A percentile compares a stretch with the other conserved stretches of the same genome.
Evolutionary conservation across 2,329 filamentous ascomycete genomes (phyloP).

Genomic region (Alternaria consortialis): DNA sequence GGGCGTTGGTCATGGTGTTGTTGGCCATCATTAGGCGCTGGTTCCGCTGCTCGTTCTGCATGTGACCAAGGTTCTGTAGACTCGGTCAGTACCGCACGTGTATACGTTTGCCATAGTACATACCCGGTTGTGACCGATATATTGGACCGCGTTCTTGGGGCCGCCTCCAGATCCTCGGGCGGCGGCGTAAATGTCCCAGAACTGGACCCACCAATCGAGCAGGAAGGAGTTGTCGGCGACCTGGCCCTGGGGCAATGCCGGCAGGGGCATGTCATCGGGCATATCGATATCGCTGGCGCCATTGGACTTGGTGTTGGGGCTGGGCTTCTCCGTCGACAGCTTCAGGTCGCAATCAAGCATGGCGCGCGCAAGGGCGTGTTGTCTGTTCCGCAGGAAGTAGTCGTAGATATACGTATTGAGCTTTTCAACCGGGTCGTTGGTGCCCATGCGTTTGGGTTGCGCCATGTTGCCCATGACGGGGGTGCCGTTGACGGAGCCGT

Average conservation of each 20-base stretch:
- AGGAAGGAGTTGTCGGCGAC: constrained; percentile 81
- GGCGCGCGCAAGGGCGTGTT: constrained; percentile 83
- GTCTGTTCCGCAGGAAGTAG: constrained; percentile 85
- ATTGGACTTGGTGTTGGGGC: constrained; percentile 73
- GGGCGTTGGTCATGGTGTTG: constrained; percentile 56
- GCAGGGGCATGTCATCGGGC: constrained; percentile 84
- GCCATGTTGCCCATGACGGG: constrained; percentile 72
- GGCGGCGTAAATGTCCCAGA: constrained; percentile 94
- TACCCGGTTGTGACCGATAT: constrained; percentile 86
- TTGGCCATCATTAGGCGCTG: constrained; percentile 76
- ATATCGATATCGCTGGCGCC: constrained; percentile 75
- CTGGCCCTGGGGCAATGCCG: constrained; percentile 69
- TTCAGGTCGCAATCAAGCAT: constrained; percentile 57
- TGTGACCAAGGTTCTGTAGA: constrained; percentile 69
- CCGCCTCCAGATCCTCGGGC: constrained; percentile 67
- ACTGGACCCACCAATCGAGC: constrained; percentile 97
- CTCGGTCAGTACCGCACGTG: constrained; percentile 24
- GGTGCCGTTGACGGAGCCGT: constrained; percentile 69
- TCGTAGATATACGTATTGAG: constrained; percentile 92
- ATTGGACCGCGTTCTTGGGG: constrained; percentile 65
- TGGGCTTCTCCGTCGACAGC: constrained; percentile 69
- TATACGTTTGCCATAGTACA: constrained; percentile 30
- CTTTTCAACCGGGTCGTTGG: constrained; percentile 57
- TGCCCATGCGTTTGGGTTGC: constrained; percentile 41
- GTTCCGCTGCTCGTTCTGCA: constrained; percentile 71